Percentiles rank a stretch among this genome's conserved stretches.
Evolutionary conservation across 1,139 yeast species (phyloP).

Genomic region (Casaregolazyma lundiana): DNA sequence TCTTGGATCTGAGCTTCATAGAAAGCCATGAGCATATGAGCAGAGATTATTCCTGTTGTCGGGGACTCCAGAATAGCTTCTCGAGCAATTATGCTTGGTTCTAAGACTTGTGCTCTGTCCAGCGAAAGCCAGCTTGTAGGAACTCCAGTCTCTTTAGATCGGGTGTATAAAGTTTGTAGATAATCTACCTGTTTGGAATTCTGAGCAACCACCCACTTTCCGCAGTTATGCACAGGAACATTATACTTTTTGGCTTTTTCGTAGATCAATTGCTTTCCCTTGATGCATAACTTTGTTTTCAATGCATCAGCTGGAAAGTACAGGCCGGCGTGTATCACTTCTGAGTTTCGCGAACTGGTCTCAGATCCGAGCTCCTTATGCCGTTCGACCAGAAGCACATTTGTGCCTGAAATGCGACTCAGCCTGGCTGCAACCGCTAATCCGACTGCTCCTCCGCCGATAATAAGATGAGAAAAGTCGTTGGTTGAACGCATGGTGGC

Average conservation of each 20-base stretch:
- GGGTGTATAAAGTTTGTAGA: slow-evolving; percentile 48
- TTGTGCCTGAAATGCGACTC: slow-evolving; percentile 41
- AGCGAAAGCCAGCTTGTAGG: slow-evolving; percentile 55
- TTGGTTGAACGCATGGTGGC: slow-evolving; percentile 2
- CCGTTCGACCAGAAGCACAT: slow-evolving; percentile 65
- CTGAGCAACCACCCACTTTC: slow-evolving; percentile 89
- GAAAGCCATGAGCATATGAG: slow-evolving; percentile 67
- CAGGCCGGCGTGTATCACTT: slow-evolving; percentile 87
- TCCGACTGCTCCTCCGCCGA: slow-evolving; percentile 91
- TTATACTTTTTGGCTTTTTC: slow-evolving; percentile 45
- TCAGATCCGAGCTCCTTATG: slow-evolving; percentile 65
- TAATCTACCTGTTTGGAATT: slow-evolving; percentile 56
- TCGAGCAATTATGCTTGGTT: slow-evolving; percentile 64
- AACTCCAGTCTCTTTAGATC: slow-evolving; percentile 44
- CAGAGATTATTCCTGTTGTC: slow-evolving; percentile 77
- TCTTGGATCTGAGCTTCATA: slow-evolving; percentile 50
- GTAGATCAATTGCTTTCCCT: slow-evolving; percentile 69
- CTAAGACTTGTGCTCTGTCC: slow-evolving; percentile 41
- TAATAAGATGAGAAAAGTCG: slow-evolving; percentile 73
- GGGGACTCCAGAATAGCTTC: slow-evolving; percentile 70
- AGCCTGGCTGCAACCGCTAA: slow-evolving; percentile 74
- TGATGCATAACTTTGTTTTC: slow-evolving; percentile 64
- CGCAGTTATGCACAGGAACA: slow-evolving; percentile 60
- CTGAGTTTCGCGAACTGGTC: slow-evolving; percentile 83
- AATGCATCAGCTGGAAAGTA: slow-evolving; percentile 69